Evolutionary conservation across 129 eudicot species (phyloP).

Genomic region (Silybum marianum): DNA sequence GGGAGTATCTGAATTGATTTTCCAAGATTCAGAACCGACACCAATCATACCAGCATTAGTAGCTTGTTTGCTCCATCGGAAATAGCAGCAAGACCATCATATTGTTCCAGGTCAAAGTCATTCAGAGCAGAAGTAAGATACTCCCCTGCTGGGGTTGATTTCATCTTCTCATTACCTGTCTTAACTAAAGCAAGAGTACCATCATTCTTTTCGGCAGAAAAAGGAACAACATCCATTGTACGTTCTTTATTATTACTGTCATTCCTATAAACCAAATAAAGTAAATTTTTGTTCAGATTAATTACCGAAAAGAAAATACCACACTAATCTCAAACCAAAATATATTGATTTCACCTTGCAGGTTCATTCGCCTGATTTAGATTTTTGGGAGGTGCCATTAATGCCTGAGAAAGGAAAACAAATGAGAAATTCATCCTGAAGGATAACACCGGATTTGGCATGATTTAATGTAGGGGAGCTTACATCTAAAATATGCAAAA

Average conservation of each 20-base stretch:
- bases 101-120: conserved; percentile 91
- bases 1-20: not conserved
- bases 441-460: not conserved
- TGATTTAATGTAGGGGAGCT: not conserved
- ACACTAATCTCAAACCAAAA: conserved; percentile 7
- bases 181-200: conserved; percentile 79
- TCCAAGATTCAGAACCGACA: not conserved
- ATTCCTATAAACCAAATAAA: conserved; percentile 31
- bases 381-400: conserved; percentile 64
- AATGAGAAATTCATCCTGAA: conserved; percentile 7
- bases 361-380: conserved; percentile 52
- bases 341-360: conserved; percentile 51
- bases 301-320: not conserved
- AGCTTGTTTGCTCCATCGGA: conserved; percentile 99
- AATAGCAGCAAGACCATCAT: conserved; percentile 93
- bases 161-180: conserved; percentile 62
- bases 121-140: conserved; percentile 93
- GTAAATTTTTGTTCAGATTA: conserved; percentile 19
- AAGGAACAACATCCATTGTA: conserved; percentile 48
- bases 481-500: not conserved
- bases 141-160: conserved; percentile 97
- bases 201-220: conserved; percentile 57
- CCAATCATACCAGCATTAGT: conserved; percentile 79
- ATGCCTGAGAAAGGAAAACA: conserved; percentile 46
- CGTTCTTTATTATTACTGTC: conserved; percentile 52